Conservation (phyloP, 805 yeast genomes). For the Kluyveromyces nonfermentans region DNA sequence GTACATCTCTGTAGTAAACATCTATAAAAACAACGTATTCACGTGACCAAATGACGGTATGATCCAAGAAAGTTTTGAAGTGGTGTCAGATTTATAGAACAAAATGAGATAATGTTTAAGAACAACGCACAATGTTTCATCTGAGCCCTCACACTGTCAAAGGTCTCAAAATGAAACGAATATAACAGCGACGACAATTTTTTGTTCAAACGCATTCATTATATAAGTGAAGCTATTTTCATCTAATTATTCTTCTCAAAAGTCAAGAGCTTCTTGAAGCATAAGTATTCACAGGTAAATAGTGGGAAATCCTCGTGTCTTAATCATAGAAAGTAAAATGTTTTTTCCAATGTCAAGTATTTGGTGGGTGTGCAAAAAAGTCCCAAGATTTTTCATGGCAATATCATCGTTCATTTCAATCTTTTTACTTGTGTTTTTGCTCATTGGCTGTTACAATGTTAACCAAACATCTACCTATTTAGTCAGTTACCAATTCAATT, state of each 20-base stretch:
- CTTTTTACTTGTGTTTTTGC: slow-evolving; percentile 44
- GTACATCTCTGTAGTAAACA: not conserved
- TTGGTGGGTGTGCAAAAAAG: slow-evolving; percentile 28
- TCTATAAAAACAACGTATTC: not conserved
- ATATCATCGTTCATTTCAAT: slow-evolving; percentile 38
- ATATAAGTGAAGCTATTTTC: too few relatives aligned
- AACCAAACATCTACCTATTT: slow-evolving; percentile 42
- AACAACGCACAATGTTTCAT: too few relatives aligned
- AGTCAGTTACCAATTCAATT: slow-evolving; percentile 40
- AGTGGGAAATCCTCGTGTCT: not conserved
- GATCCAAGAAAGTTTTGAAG: not conserved
- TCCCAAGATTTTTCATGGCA: slow-evolving; percentile 36
- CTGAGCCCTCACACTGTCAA: too few relatives aligned
- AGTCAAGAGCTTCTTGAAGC: too few relatives aligned
- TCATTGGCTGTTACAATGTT: slow-evolving; percentile 44
- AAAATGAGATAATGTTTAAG: not conserved
- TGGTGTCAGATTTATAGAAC: not conserved
- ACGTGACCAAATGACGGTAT: not conserved
- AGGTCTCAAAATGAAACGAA: too few relatives aligned
- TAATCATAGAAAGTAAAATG: not conserved
- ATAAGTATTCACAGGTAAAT: not conserved
- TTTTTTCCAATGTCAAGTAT: slow-evolving; percentile 7
- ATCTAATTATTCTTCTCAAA: too few relatives aligned
- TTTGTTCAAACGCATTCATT: too few relatives aligned
- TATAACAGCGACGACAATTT: too few relatives aligned